Evolutionary conservation across 257 asterid genomes (phyloP), one percentile per base, ranked within the genome.

Genomic region (Ilex asprella): DNA sequence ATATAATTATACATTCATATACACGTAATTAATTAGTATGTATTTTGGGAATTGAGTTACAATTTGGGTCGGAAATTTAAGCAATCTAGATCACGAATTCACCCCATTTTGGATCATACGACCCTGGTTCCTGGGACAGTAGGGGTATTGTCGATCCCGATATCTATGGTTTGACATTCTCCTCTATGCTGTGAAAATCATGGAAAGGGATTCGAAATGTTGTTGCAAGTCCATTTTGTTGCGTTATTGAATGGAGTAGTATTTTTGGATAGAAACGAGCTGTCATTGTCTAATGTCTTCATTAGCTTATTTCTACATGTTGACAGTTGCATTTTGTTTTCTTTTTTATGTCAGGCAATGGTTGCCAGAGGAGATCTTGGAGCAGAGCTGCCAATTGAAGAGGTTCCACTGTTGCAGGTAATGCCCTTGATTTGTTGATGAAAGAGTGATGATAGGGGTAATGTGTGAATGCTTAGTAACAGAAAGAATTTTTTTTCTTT

Each of bases 281-380:
- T 68, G 56, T 60, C 41, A 13, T 31, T 56, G 51, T 56, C 61
- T 55, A 59, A 72, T 61, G 60, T 41, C 44, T 46, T 58, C 32
- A 9, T 56, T 53, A 51, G 27, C 61, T 39, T 5, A 35, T 39
- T 30, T 16, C 65, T 59, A 52, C 58, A 51, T 44, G 61, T 66
- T 65, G 39, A 67, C 53, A 61, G 64, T 57, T 54, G 64, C 39
- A 21, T 43, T 59, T 60, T 16, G 16, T 60, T 58, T 39, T 70
- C 59, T 52, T 69, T 70, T 63, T 21, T 21, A 21, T 21, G 27
- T 52, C 76, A 88, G 96, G 98, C 98, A 60, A 91, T 91, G 96
- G 98, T 91, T 81, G 96, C 96, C 56, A 88, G 98, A 79, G 98
- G 98, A 62, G 98, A 91, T 80, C 98, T 91, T 67, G 98, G 98